Evolutionary conservation across 805 yeast species (phyloP).

Genomic region (Metschnikowia vanudenii): DNA sequence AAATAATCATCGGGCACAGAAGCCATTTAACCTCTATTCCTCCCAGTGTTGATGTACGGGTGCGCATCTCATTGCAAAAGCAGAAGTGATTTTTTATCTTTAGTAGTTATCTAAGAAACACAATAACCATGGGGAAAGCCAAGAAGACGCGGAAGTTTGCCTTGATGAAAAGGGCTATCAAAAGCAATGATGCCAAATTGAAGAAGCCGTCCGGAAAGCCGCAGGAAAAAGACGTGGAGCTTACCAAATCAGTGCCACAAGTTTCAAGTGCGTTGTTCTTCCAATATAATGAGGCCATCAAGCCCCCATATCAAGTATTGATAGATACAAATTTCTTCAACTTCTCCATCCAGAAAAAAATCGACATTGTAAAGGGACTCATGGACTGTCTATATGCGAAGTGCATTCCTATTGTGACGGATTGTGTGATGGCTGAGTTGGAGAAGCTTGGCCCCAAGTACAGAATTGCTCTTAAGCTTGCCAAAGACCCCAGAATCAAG

Average conservation of each 20-base stretch:
- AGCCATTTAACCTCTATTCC: neutral
- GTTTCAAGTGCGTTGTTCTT: constrained; percentile 94
- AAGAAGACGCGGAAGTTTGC: constrained; percentile 96
- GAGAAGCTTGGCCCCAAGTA: constrained; percentile 94
- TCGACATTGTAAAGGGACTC: constrained; percentile 93
- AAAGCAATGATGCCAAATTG: constrained; percentile 59
- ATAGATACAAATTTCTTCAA: constrained; percentile 97
- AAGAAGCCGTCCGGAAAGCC: constrained; percentile 30
- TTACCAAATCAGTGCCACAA: constrained; percentile 62
- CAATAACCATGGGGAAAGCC: constrained; percentile 80
- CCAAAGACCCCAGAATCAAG: constrained; percentile 89
- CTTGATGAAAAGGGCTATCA: constrained; percentile 79
- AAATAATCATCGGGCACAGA: no score
- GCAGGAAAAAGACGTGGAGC: constrained; percentile 65
- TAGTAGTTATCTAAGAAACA: constrained; percentile 1
- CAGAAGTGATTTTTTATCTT: neutral
- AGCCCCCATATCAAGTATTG: constrained; percentile 96
- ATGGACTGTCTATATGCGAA: constrained; percentile 95
- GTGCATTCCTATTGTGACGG: constrained; percentile 93
- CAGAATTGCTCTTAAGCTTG: constrained; percentile 87
- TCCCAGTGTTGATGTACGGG: constrained; percentile 16
- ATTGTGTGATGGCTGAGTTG: constrained; percentile 96
- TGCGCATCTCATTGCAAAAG: constrained; percentile 15
- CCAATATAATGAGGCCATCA: constrained; percentile 89
- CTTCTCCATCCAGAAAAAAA: constrained; percentile 92